Evolutionary conservation across 495 filamentous ascomycete species (phyloP), one percentile per base, ranked within the genome.

Genomic region (Penicillium pulvis): DNA sequence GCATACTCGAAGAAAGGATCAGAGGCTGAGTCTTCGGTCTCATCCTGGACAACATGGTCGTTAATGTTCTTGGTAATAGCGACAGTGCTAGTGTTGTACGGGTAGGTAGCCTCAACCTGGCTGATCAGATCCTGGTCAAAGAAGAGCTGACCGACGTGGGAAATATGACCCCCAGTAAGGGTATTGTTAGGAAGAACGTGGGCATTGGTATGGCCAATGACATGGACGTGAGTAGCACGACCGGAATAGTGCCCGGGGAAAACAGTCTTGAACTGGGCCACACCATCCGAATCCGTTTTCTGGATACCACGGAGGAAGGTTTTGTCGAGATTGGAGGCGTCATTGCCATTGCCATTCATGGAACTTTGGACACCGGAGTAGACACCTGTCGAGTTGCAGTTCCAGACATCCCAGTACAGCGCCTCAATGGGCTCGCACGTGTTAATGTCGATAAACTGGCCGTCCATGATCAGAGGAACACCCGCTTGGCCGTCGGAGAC

Each of bases 131-230:
- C 61, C 58, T 84, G 75, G 58, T 84, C 79, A 41, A 74, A 87
- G 80, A 84, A 87, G n/a, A 86, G 42, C 65, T 87, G 84, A 12
- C 83, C 84, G 53, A 87, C 75, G 65, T 88, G 83, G 1, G 76
- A 62, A 3, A 82, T 78, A 0, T 61, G 59, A 11, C 81, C 83
- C 44, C 77, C 77, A 19, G 68, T 74, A 53, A 81, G 61, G 17
- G 79, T 84, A 61, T 74, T 73, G 69, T 85, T 86, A 14, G 68
- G 55, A 36, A 73, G 56, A 3, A 77, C 50, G 0, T 65, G 74
- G 6, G 74, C 78, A 53, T 79, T 72, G 33, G 71, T 46, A 62
- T 84, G 82, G 1, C 74, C 75, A 44, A 83, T 68, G 41, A 79
- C 35, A 59, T 83, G 82, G 43, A 57, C 62, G 60, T 85, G 81